Evolutionary conservation across 2,329 filamentous ascomycete species (phyloP).

Genomic region (Calcarisporium arbuscula): DNA sequence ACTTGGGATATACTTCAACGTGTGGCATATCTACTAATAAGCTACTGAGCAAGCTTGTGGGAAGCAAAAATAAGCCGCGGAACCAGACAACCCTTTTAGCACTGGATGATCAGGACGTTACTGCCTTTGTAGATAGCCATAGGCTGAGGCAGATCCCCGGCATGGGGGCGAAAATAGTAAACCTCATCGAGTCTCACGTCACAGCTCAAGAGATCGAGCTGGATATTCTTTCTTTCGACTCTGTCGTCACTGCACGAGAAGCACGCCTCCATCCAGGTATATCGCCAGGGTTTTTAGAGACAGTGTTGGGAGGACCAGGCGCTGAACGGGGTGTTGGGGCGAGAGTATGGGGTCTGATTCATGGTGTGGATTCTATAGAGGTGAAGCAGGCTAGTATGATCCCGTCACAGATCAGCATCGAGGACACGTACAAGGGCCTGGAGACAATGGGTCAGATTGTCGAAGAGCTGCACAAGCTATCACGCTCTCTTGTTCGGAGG

Average conservation of each 20-base stretch:
- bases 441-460: constrained; percentile 57
- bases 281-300: constrained; percentile 58
- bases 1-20: constrained; percentile 80
- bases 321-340: constrained; percentile 64
- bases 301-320: constrained; percentile 63
- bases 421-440: constrained; percentile 79
- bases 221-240: constrained; percentile 29
- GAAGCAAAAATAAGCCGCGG: constrained; percentile 77
- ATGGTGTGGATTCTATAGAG: constrained; percentile 71
- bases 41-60: constrained; percentile 76
- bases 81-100: constrained; percentile 80
- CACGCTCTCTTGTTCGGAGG: constrained; percentile 64
- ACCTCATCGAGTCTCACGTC: constrained; percentile 49
- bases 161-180: constrained; percentile 64
- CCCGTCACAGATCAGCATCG: constrained; percentile 87
- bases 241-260: constrained; percentile 55
- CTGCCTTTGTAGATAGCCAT: constrained; percentile 66
- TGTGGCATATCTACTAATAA: constrained; percentile 88
- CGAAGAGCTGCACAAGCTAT: constrained; percentile 62
- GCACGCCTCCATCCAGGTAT: constrained; percentile 59
- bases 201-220: constrained; percentile 23
- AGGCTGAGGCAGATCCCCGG: constrained; percentile 78
- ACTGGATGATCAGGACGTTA: constrained; percentile 50
- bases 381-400: constrained; percentile 66
- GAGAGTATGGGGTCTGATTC: constrained; percentile 70